Percentiles rank a stretch among this genome's conserved stretches.
phyloP scores from a whole-genome alignment of 257 asterid genomes.

The Euphrasia confusa region DNA sequence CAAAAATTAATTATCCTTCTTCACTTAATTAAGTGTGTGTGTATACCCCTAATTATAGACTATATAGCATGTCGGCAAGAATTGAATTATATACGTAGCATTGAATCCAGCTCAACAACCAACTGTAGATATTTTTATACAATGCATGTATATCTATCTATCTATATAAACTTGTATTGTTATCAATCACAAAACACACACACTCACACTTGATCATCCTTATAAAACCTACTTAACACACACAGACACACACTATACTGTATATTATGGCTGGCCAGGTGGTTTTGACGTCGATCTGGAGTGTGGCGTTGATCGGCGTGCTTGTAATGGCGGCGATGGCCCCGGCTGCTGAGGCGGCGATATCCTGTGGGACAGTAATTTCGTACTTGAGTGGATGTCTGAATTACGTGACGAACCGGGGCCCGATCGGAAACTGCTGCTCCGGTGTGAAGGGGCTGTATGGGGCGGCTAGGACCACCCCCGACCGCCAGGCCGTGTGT shows the following conservation, averaged over 20 bases:
- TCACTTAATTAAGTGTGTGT: too few relatives aligned
- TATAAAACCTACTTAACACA: too few relatives aligned
- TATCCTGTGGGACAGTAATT: constrained; percentile 34
- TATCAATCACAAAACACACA: too few relatives aligned
- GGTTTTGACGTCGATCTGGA: constrained; percentile 19
- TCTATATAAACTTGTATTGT: too few relatives aligned
- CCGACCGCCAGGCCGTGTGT: constrained; percentile 40
- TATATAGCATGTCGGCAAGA: too few relatives aligned
- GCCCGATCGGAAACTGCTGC: constrained; percentile 39
- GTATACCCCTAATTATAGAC: too few relatives aligned
- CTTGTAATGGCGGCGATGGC: constrained; percentile 25
- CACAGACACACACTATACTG: too few relatives aligned
- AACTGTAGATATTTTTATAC: not conserved
- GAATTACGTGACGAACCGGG: constrained; percentile 29
- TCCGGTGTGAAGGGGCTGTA: constrained; percentile 31
- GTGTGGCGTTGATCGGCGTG: constrained; percentile 16
- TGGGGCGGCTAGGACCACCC: constrained; percentile 28
- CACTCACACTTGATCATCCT: too few relatives aligned
- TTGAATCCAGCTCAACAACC: constrained; percentile 28
- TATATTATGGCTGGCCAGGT: not conserved
- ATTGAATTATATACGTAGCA: not conserved
- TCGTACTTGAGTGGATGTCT: constrained; percentile 29
- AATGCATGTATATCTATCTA: too few relatives aligned
- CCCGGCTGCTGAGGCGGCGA: constrained; percentile 28
- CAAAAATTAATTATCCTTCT: too few relatives aligned